phyloP scores from a whole-genome alignment of 1,139 yeast species.

The Candida tetrigidarum region DNA sequence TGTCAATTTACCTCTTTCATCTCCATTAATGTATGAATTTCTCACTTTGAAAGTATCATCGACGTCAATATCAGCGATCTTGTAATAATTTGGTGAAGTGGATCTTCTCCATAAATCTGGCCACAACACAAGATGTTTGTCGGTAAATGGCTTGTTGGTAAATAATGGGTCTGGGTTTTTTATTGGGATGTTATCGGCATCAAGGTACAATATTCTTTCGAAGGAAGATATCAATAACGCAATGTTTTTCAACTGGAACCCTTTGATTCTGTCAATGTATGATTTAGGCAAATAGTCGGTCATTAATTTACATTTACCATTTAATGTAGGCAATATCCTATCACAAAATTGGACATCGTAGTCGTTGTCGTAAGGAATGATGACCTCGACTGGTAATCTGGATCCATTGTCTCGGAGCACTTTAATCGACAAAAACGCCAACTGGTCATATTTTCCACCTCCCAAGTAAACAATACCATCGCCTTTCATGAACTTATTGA shows the following conservation, averaged over 20 bases:
- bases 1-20: slow-evolving; percentile 25
- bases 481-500: slow-evolving; percentile 41
- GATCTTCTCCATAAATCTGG: slow-evolving; percentile 47
- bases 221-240: slow-evolving; percentile 40
- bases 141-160: slow-evolving; percentile 33
- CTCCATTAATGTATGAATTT: slow-evolving; percentile 32
- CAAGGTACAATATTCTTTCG: slow-evolving; percentile 36
- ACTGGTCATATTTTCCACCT: slow-evolving; percentile 61
- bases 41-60: slow-evolving; percentile 25
- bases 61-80: slow-evolving; percentile 30
- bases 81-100: slow-evolving; percentile 38
- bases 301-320: slow-evolving; percentile 38
- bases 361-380: slow-evolving; percentile 33
- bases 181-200: slow-evolving; percentile 40
- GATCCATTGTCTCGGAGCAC: slow-evolving; percentile 58
- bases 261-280: slow-evolving; percentile 24
- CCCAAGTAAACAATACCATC: slow-evolving; percentile 67
- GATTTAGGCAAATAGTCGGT: slow-evolving; percentile 32
- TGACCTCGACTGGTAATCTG: slow-evolving; percentile 60
- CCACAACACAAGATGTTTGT: slow-evolving; percentile 36
- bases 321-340: slow-evolving; percentile 31
- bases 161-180: slow-evolving; percentile 38
- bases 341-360: slow-evolving; percentile 37
- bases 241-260: slow-evolving; percentile 38
- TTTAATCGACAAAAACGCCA: slow-evolving; percentile 57